Conservation (phyloP, 495 filamentous ascomycete species). For the Filosporella fistucella region DNA sequence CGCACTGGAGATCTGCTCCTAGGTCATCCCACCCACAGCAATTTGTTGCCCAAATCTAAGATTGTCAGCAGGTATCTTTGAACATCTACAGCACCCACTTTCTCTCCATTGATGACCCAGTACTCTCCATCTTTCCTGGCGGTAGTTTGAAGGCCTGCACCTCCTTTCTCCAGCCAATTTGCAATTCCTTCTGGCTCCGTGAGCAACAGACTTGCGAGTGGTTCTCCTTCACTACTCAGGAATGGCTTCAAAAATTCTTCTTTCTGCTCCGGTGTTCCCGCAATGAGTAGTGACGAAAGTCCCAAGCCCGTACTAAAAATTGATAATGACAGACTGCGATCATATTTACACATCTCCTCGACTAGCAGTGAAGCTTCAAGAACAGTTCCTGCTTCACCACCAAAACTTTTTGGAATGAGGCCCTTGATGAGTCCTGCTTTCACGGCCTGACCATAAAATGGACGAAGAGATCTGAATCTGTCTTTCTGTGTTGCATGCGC, state of each 20-base stretch:
- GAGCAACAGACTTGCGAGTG: constrained; percentile 45
- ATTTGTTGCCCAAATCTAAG: constrained; percentile 49
- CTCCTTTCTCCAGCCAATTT: constrained; percentile 47
- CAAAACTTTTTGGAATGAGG: constrained; percentile 37
- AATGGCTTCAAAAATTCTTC: constrained; percentile 44
- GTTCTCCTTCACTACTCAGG: constrained; percentile 36
- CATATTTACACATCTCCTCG: constrained; percentile 47
- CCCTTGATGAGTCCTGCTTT: constrained; percentile 41
- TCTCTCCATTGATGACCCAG: constrained; percentile 52
- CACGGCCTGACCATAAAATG: constrained; percentile 38
- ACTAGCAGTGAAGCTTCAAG: constrained; percentile 44
- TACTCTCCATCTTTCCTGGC: constrained; percentile 45
- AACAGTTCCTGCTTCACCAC: constrained; percentile 38
- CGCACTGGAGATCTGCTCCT: constrained; percentile 48
- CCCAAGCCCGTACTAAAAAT: constrained; percentile 49
- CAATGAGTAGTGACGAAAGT: constrained; percentile 41
- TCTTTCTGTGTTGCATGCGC: constrained; percentile 25
- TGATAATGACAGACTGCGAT: constrained; percentile 41
- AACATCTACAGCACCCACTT: constrained; percentile 26
- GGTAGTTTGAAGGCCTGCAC: constrained; percentile 40
- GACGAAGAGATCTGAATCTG: constrained; percentile 41
- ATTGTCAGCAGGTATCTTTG: neutral
- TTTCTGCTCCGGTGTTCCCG: constrained; percentile 33
- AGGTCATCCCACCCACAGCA: constrained; percentile 45
- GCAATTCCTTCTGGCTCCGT: constrained; percentile 47